Evolutionary conservation across 176 grass and related monocot genomes (phyloP), one percentile per base, ranked within the genome.

Genomic region (Pontederia crassipes): DNA sequence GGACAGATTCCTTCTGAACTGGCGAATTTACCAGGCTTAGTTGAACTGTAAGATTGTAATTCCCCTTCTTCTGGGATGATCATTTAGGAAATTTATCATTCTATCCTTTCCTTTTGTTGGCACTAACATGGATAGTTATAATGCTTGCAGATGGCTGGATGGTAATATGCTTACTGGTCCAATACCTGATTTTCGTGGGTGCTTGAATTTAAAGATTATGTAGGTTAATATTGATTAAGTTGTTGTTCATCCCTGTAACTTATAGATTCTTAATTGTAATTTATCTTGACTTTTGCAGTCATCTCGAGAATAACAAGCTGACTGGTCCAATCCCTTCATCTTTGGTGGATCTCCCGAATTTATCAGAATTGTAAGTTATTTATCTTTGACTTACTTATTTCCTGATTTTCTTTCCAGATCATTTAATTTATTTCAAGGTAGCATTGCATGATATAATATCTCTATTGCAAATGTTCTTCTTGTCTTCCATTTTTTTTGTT

Each of bases 231-330:
- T 72, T 66, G 29, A 15, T 51, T 64, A 28, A 54, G 49, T 59
- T 32, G 51, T 67, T 54, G 14, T 63, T 29, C 13, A 47, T 0
- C 57, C 45, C 76, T 66, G n/a, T 59, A 64, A 70, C 1, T 67
- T 65, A 50, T 76, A 49, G 65, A 40, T 40, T 50, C 32, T 40
- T 4, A 40, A 40, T 4, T 0, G 55, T 10, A 49, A 64, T 11
- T 12, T 67, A 17, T 52, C 18, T 54, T 40, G 4, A 40, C 2
- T 55, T 17, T 57, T 63, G 28, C 57, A 98, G 87, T 71, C 93
- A 98, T 77, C 75, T 98, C 61, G 93, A 98, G 80, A 80, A 98
- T 64, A 98, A 98, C 45, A 68, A 83, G 45, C 85, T 98, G 61
- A 88, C 74, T 62, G 84, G 87, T 57, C 54, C 69, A 62, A 58